Conservation (phyloP, 306 rosid species). For the Cicer cuneatum region DNA sequence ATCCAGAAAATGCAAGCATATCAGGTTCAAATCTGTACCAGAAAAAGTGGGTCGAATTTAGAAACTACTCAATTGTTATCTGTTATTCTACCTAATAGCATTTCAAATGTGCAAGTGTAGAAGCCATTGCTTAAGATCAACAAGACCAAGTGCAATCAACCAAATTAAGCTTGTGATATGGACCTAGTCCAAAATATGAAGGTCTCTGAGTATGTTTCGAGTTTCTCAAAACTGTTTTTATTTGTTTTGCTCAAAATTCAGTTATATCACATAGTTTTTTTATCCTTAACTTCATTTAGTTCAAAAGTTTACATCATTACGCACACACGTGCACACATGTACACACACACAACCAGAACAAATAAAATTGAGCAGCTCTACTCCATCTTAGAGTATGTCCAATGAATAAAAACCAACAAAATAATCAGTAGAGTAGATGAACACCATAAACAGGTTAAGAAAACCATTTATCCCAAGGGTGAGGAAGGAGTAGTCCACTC, state of each 20-base stretch:
- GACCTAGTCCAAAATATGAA: conserved; percentile 11
- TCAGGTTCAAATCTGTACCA: conserved; percentile 90
- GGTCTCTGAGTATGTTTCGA: neutral
- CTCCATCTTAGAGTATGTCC: neutral
- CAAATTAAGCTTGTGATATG: conserved; percentile 17
- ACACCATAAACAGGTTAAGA: neutral
- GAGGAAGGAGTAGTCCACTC: neutral
- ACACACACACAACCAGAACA: neutral
- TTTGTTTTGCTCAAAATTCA: neutral
- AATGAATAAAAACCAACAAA: neutral
- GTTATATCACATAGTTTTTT: neutral
- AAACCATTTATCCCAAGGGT: neutral
- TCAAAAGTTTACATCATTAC: neutral
- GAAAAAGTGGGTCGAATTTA: conserved; percentile 31
- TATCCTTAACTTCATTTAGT: neutral
- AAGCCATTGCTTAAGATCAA: conserved; percentile 22
- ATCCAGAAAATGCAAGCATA: conserved; percentile 99
- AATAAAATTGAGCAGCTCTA: neutral
- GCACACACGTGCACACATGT: neutral
- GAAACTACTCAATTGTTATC: conserved; percentile 37
- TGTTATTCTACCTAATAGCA: conserved; percentile 25
- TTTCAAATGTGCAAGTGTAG: conserved; percentile 23
- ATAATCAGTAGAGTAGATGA: conserved; percentile 7
- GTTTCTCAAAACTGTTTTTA: neutral
- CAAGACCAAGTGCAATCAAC: neutral